phyloP scores from a whole-genome alignment of 2,329 filamentous ascomycete genomes.

The Fusarium begoniae region DNA sequence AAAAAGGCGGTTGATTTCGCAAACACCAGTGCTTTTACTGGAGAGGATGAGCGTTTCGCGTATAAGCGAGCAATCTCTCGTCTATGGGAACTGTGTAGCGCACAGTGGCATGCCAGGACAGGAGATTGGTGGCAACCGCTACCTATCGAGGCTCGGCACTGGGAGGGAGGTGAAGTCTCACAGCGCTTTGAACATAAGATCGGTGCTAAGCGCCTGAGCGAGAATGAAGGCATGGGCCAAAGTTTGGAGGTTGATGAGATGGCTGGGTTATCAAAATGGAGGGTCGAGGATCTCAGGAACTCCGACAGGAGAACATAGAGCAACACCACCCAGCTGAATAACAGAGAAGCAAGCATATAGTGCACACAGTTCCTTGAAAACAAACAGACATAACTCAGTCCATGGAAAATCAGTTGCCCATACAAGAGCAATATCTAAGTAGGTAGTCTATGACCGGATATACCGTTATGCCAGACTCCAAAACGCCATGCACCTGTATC shows the following conservation, averaged over 20 bases:
- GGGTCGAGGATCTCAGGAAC: conserved; percentile 47
- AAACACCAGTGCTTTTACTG: conserved; percentile 74
- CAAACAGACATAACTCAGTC: conserved; percentile 3
- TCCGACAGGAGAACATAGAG: conserved; percentile 25
- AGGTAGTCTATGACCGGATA: conserved; percentile 37
- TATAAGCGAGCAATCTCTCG: conserved; percentile 80
- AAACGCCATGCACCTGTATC: conserved; percentile 41
- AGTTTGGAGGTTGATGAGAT: conserved; percentile 50
- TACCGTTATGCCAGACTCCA: conserved; percentile 40
- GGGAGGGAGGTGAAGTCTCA: conserved; percentile 61
- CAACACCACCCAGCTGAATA: not conserved
- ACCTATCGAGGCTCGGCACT: conserved; percentile 69
- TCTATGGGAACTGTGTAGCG: conserved; percentile 84
- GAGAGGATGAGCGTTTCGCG: conserved; percentile 83
- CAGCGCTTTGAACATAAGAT: conserved; percentile 25
- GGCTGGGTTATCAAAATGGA: conserved; percentile 52
- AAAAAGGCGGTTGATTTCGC: conserved; percentile 68
- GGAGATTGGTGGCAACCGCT: conserved; percentile 78
- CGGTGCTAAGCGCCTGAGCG: not conserved
- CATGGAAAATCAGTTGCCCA: conserved; percentile 23
- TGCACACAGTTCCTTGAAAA: not conserved
- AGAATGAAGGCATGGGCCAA: conserved; percentile 46
- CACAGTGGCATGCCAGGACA: conserved; percentile 73
- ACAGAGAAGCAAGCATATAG: not conserved
- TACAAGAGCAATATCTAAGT: conserved; percentile 26